A percentile compares a stretch with the other conserved stretches of the same genome.
phyloP scores from a whole-genome alignment of 495 filamentous ascomycete genomes.

The Chaetomium tenue region DNA sequence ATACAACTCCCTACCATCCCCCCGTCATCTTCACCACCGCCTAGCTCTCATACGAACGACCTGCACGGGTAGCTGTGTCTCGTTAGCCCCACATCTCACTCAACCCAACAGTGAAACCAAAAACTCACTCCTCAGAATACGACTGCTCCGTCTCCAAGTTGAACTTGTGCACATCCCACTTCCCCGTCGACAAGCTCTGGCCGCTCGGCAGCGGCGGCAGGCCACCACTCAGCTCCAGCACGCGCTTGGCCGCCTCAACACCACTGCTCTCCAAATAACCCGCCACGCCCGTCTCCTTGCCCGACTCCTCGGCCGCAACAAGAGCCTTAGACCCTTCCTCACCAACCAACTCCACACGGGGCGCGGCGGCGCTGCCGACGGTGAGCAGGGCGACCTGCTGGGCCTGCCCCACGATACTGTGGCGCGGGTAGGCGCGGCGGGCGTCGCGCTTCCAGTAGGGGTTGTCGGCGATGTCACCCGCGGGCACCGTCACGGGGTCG shows the following conservation, averaged over 20 bases:
- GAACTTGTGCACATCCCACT: conserved; percentile 57
- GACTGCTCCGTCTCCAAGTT: conserved; percentile 54
- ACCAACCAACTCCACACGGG: conserved; percentile 80
- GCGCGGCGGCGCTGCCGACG: conserved; percentile 76
- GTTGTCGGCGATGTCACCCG: conserved; percentile 93
- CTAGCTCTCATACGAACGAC: conserved; percentile 31
- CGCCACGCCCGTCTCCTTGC: conserved; percentile 63
- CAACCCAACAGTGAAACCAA: neutral
- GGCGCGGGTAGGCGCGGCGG: conserved; percentile 79
- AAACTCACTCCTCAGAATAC: conserved; percentile 58
- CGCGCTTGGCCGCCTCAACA: conserved; percentile 56
- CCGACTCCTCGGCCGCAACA: conserved; percentile 74
- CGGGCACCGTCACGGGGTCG: conserved; percentile 88
- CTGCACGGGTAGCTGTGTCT: conserved; percentile 40
- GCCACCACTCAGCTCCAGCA: conserved; percentile 63
- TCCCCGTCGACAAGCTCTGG: conserved; percentile 45
- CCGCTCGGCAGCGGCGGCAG: conserved; percentile 81
- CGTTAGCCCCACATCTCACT: conserved; percentile 26
- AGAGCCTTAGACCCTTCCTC: conserved; percentile 80
- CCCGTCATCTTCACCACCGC: neutral
- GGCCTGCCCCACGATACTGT: conserved; percentile 75
- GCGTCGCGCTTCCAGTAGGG: conserved; percentile 96
- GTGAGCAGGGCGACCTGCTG: conserved; percentile 82
- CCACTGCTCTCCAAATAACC: conserved; percentile 68
- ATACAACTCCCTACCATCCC: conserved; percentile 15